phyloP scores from a whole-genome alignment of 306 rosid species.

The Malus sieversii region DNA sequence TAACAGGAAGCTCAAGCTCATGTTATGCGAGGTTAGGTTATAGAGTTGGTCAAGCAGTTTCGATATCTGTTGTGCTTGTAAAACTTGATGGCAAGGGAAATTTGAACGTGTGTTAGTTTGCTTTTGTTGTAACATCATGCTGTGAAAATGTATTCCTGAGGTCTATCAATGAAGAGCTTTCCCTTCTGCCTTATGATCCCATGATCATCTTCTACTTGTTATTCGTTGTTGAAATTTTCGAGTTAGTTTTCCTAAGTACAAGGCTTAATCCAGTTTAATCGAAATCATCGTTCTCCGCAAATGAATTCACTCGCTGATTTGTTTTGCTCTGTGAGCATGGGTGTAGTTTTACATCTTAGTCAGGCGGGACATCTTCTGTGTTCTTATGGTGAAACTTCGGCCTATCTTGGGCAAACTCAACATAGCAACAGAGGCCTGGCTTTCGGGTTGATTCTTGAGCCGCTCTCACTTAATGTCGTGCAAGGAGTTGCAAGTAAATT shows the following conservation, averaged over 20 bases:
- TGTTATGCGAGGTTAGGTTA: background rate
- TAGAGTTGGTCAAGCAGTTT: conserved; percentile 26
- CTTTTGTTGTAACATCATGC: background rate
- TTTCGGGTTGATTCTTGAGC: too few relatives aligned
- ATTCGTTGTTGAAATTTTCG: background rate
- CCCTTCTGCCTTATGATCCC: background rate
- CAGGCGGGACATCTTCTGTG: too few relatives aligned
- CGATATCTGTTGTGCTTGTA: conserved; percentile 6
- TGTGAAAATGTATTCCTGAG: background rate
- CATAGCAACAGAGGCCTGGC: too few relatives aligned
- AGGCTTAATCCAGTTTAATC: background rate
- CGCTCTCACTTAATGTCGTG: too few relatives aligned
- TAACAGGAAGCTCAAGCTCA: background rate
- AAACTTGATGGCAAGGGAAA: background rate
- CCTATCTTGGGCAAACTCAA: too few relatives aligned
- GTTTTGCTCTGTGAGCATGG: too few relatives aligned
- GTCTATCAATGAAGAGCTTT: background rate
- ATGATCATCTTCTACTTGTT: background rate
- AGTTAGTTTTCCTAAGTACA: background rate
- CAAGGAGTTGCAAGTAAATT: too few relatives aligned
- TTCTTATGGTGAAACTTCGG: too few relatives aligned
- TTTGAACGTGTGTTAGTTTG: background rate
- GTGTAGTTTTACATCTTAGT: too few relatives aligned
- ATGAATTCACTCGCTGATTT: background rate
- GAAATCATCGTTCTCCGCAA: background rate